A percentile compares a stretch with the other conserved stretches of the same genome.
These are phyloP conservation scores for Dacryopinax spathularia DNA, from an alignment of 768 basidiomycete species.

Conservation along the genomic window DNA sequence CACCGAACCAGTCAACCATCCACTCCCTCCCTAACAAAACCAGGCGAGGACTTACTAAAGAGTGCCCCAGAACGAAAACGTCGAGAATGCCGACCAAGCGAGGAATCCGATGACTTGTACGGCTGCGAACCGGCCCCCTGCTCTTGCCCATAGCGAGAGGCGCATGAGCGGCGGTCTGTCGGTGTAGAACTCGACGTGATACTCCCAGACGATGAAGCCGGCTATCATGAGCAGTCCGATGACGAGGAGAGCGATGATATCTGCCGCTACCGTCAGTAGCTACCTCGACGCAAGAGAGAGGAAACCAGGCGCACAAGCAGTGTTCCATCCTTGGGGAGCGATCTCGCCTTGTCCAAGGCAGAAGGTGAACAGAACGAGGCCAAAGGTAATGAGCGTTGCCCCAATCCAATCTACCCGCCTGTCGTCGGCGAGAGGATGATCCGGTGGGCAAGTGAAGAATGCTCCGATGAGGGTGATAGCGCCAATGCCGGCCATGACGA, in stretches of 20 bases:
- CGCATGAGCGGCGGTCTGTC: conserved; percentile 46
- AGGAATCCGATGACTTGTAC: conserved; percentile 51
- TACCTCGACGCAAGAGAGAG: not conserved
- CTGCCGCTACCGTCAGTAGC: conserved; percentile 36
- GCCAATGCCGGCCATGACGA: conserved; percentile 43
- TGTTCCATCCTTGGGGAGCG: conserved; percentile 47
- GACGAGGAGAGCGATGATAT: conserved; percentile 33
- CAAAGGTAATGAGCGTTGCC: conserved; percentile 46
- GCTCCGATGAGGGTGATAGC: conserved; percentile 39
- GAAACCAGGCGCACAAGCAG: conserved; percentile 31
- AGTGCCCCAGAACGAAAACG: conserved; percentile 38
- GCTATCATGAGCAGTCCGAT: conserved; percentile 12
- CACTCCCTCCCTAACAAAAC: too few species aligned
- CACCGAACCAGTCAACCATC: not conserved
- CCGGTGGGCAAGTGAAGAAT: conserved; percentile 46
- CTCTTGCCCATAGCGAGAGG: conserved; percentile 47
- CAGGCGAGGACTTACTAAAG: conserved; percentile 1
- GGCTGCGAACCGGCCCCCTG: conserved; percentile 44
- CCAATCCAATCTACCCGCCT: conserved; percentile 65
- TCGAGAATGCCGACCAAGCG: conserved; percentile 30
- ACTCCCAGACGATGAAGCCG: conserved; percentile 19
- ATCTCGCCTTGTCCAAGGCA: conserved; percentile 54
- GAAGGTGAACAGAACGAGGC: conserved; percentile 57
- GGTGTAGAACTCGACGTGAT: not conserved
- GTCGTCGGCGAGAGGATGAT: conserved; percentile 25